Base-by-base conservation (phyloP, 495 filamentous ascomycete species). In the Parachaetomium inaequale region DNA sequence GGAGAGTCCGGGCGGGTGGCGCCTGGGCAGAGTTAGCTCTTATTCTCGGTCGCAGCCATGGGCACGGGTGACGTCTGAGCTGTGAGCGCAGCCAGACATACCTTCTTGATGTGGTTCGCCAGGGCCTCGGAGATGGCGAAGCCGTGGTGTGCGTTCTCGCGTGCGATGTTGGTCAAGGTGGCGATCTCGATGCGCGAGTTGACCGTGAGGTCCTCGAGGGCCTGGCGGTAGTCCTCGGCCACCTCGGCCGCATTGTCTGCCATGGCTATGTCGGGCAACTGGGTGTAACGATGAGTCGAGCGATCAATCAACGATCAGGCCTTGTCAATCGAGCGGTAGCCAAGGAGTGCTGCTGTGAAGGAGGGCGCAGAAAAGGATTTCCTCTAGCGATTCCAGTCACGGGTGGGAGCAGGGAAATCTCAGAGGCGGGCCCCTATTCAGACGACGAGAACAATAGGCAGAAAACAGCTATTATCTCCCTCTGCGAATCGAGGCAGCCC, bases 141-240 rank as follows among this genome's bases (percentile, higher is more conserved):
- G 32, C 93, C 94, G 78, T 96, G 90, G 73, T 93, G 89, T 61
- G 92, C 96, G 67, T 95, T 96, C 73, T 98, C 94, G 70, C 92
- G 91, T 59, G 94, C 94, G 68, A 98, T 98, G 69, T 94, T 85
- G 36, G 94, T 98, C 72, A 98, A 77, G 75, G 93, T 96, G 78
- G 87, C 90, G 74, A 98, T 98, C 76, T 96, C 93, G 70, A 87
- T 88, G 71, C 91, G 86, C 69, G 90, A 91, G 78, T 96, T 96
- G 66, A 86, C 82, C 59, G 87, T 88, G 68, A 98, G 81, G 76
- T 96, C 94, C 75, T 93, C 88, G 69, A 98, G 82, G 54, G 94
- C 94, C 64, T 91, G 88, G 69, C 87, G 89, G 81, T 95, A 98
- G 80, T 97, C 95, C 74, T 92, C 88, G 61, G 92, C 93, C 65